Evolutionary conservation across 2,329 filamentous ascomycete species (phyloP).

Genomic region (Cordyceps militaris): DNA sequence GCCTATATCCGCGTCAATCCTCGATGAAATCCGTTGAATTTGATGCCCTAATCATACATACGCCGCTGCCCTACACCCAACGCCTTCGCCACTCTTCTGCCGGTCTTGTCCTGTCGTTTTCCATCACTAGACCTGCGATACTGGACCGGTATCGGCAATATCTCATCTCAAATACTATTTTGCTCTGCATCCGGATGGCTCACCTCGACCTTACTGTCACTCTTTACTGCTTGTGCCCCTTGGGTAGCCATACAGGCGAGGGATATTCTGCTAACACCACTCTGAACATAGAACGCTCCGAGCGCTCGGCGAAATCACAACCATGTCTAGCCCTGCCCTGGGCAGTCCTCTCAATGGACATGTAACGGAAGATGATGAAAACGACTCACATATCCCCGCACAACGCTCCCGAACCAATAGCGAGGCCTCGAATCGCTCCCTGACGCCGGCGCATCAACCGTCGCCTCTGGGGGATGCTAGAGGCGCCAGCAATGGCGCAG

Average conservation of each 20-base stretch:
- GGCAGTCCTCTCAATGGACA: constrained; percentile 61
- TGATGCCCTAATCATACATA: neutral
- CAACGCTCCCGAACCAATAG: constrained; percentile 46
- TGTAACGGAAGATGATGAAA: constrained; percentile 46
- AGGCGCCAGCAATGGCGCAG: constrained; percentile 35
- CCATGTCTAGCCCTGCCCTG: constrained; percentile 57
- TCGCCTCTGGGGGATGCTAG: constrained; percentile 34
- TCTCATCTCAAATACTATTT: constrained; percentile 6
- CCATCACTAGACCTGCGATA: constrained; percentile 1
- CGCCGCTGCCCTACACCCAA: neutral
- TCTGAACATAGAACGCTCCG: constrained; percentile 31
- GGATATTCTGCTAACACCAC: constrained; percentile 29
- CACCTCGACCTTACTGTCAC: neutral
- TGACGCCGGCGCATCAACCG: constrained; percentile 44
- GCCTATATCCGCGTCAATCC: neutral
- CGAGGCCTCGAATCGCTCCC: constrained; percentile 67
- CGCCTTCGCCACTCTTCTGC: neutral
- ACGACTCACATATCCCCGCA: constrained; percentile 31
- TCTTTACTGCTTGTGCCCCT: neutral
- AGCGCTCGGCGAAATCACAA: constrained; percentile 55
- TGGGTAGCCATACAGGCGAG: neutral
- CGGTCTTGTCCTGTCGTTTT: neutral
- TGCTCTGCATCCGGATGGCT: neutral
- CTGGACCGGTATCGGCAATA: neutral
- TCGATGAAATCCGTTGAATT: neutral